These are phyloP conservation scores for Xerophyta viscosa DNA, from an alignment of 106 monocot species.

Conservation along the genomic window DNA sequence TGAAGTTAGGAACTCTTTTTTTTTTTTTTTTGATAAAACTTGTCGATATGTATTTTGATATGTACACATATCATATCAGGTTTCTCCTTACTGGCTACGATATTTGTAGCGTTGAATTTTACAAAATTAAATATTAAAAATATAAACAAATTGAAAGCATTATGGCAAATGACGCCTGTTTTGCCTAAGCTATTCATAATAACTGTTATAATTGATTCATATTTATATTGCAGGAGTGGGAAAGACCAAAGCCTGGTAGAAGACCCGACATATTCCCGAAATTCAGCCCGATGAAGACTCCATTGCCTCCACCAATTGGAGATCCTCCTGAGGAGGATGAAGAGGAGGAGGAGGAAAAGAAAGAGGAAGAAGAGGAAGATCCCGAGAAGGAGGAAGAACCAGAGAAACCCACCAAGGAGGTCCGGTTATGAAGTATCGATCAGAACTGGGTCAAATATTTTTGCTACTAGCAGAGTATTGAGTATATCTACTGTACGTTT, in stretches of 20 bases:
- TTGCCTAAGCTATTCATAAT: no score
- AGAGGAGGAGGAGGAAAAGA: constrained; percentile 14
- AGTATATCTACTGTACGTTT: no score
- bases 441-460: neutral
- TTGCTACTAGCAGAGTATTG: neutral
- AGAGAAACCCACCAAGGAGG: constrained; percentile 8
- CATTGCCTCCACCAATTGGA: constrained; percentile 6
- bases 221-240: constrained; percentile 15
- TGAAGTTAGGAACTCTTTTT: no score
- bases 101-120: no score
- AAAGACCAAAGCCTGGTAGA: constrained; percentile 18
- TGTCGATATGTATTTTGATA: no score
- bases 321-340: constrained; percentile 18
- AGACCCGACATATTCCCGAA: constrained; percentile 18
- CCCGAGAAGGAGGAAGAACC: constrained; percentile 14
- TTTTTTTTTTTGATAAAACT: no score
- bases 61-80: no score
- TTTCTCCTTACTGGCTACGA: no score
- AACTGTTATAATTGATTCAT: neutral
- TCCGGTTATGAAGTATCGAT: neutral
- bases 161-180: no score
- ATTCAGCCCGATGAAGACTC: constrained; percentile 19
- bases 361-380: constrained; percentile 22
- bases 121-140: no score
- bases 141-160: no score